Evolutionary conservation across 768 basidiomycete genomes (phyloP).

Genomic region (Royoungia palumana): DNA sequence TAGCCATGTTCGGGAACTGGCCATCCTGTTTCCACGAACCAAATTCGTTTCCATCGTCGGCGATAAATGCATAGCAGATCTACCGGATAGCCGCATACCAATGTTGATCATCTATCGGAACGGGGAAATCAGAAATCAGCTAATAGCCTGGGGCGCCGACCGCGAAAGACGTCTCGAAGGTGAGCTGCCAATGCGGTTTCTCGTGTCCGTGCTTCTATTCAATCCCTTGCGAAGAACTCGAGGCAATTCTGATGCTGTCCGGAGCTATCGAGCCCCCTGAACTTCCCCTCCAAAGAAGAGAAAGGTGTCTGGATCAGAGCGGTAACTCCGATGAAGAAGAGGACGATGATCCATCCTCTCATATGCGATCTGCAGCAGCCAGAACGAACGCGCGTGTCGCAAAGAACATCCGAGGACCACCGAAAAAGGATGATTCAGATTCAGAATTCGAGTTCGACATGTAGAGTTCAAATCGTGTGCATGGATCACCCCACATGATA

Average conservation of each 20-base stretch:
- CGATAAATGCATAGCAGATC: slow-evolving; percentile 92
- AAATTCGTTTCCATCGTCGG: slow-evolving; percentile 97
- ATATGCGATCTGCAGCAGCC: slow-evolving; percentile 55
- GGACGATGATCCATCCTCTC: slow-evolving; percentile 47
- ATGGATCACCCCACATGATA: no score
- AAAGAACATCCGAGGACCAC: slow-evolving; percentile 54
- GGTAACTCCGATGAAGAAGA: slow-evolving; percentile 47
- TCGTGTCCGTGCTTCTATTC: not conserved
- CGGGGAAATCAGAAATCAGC: slow-evolving; percentile 86
- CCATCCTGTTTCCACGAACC: slow-evolving; percentile 80
- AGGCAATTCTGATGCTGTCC: slow-evolving; percentile 62
- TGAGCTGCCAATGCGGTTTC: slow-evolving; percentile 36
- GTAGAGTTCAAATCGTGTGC: slow-evolving; percentile 31
- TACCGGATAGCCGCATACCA: slow-evolving; percentile 86
- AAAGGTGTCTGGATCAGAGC: slow-evolving; percentile 32
- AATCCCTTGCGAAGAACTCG: slow-evolving; percentile 50
- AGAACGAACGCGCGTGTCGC: slow-evolving; percentile 47
- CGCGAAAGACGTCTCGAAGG: slow-evolving; percentile 75
- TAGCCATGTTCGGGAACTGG: slow-evolving; percentile 65
- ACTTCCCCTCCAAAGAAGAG: slow-evolving; percentile 31
- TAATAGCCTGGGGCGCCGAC: slow-evolving; percentile 82
- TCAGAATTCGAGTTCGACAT: slow-evolving; percentile 76
- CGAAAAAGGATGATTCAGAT: slow-evolving; percentile 66
- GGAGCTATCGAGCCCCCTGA: slow-evolving; percentile 62
- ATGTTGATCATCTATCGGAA: slow-evolving; percentile 91